A percentile compares a stretch with the other conserved stretches of the same genome.
phyloP scores from a whole-genome alignment of 768 basidiomycete species.

The Mycena chlorophos region DNA sequence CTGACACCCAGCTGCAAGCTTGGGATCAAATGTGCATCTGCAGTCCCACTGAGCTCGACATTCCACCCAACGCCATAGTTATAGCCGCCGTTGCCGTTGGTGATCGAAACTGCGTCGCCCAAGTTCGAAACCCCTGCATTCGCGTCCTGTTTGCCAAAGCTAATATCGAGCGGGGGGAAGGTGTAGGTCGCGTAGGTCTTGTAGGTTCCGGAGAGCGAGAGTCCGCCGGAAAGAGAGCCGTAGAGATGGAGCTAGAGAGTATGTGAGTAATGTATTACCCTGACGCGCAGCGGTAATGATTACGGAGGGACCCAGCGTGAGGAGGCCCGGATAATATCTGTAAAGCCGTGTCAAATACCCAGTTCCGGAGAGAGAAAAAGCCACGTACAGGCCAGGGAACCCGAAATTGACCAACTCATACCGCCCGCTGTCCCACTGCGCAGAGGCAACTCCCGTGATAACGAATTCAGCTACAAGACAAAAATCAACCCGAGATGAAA shows the following conservation, averaged over 20 bases:
- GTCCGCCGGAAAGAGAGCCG: slow-evolving; percentile 4
- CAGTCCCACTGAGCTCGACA: slow-evolving; percentile 25
- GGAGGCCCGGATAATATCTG: slow-evolving; percentile 18
- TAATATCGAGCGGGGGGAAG: slow-evolving; percentile 8
- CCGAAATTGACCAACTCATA: slow-evolving; percentile 20
- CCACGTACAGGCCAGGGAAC: slow-evolving; percentile 24
- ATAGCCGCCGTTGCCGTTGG: neutral
- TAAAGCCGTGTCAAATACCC: neutral
- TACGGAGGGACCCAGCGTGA: slow-evolving; percentile 25
- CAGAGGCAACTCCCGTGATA: slow-evolving; percentile 21
- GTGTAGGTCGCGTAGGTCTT: neutral
- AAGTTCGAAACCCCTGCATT: neutral
- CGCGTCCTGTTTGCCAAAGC: slow-evolving; percentile 9
- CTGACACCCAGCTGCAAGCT: slow-evolving; percentile 28
- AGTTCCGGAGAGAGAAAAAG: neutral
- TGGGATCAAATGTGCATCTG: slow-evolving; percentile 25
- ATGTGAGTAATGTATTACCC: too few species aligned
- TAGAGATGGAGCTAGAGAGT: slow-evolving; percentile 15
- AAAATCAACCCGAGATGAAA: too few species aligned
- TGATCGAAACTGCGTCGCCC: neutral
- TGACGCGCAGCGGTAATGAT: too few species aligned
- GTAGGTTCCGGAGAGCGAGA: neutral
- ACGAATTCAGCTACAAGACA: too few species aligned
- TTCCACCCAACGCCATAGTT: slow-evolving; percentile 5
- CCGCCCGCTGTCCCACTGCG: slow-evolving; percentile 6